Evolutionary conservation across 2,329 filamentous ascomycete genomes (phyloP).

Genomic region (Hypoxylon sp.): DNA sequence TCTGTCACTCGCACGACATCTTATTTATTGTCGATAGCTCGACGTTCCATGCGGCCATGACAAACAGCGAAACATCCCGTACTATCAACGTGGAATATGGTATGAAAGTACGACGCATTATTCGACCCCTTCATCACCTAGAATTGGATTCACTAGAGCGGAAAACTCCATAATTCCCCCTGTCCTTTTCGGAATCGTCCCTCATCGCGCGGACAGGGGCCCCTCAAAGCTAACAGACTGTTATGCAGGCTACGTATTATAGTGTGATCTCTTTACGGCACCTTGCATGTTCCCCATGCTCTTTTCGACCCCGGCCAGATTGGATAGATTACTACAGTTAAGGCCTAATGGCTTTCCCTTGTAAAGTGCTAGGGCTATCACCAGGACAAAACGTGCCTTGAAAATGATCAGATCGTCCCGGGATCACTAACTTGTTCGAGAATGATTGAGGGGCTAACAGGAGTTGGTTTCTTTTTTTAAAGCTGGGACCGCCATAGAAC

Average conservation of each 20-base stretch:
- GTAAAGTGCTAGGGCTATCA: constrained; percentile 42
- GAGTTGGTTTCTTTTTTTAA: constrained; percentile 22
- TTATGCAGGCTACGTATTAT: constrained; percentile 42
- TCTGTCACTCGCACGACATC: constrained; percentile 23
- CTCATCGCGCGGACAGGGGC: constrained; percentile 45
- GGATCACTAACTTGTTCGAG: constrained; percentile 44
- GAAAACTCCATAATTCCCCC: constrained; percentile 44
- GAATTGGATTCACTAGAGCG: constrained; percentile 29
- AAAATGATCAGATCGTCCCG: constrained; percentile 44
- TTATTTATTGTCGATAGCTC: constrained; percentile 22
- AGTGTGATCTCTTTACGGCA: constrained; percentile 47
- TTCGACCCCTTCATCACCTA: constrained; percentile 41
- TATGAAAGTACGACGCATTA: constrained; percentile 34
- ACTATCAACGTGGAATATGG: constrained; percentile 10
- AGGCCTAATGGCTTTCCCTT: constrained; percentile 26
- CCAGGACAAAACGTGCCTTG: constrained; percentile 41
- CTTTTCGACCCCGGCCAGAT: constrained; percentile 38
- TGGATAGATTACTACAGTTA: constrained; percentile 41
- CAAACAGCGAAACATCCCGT: constrained; percentile 29
- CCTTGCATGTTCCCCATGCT: constrained; percentile 46
- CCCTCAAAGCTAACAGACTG: constrained; percentile 29
- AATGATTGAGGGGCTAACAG: constrained; percentile 44
- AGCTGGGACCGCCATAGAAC: constrained; percentile 39
- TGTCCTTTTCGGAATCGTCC: constrained; percentile 44
- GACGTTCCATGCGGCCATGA: constrained; percentile 23